These are phyloP conservation scores for Penicillium nucicola DNA, from an alignment of 495 filamentous ascomycete species.

Conservation along the genomic window DNA sequence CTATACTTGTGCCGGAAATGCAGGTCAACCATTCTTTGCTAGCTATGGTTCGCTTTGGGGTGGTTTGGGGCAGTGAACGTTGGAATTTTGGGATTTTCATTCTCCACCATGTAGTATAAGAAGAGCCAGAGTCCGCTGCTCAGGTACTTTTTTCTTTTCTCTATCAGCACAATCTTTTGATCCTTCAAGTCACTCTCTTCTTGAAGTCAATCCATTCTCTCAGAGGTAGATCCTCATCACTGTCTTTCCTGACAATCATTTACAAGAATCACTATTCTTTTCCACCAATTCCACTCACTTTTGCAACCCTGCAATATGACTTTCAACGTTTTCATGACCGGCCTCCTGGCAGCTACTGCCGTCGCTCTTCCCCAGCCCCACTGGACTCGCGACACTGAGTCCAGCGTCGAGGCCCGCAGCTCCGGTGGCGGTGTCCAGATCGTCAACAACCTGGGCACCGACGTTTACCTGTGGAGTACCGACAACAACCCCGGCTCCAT, in stretches of 20 bases:
- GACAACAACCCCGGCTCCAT: slow-evolving; percentile 32
- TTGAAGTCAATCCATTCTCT: slow-evolving; percentile 9
- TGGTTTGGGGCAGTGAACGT: background rate
- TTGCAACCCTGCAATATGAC: slow-evolving; percentile 6
- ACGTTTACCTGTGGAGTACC: slow-evolving; percentile 45
- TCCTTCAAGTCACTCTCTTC: slow-evolving; percentile 11
- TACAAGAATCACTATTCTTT: background rate
- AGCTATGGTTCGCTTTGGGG: background rate
- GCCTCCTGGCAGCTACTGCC: slow-evolving; percentile 20
- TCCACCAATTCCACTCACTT: slow-evolving; percentile 1
- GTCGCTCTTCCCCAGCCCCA: slow-evolving; percentile 15
- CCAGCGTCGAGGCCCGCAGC: slow-evolving; percentile 8
- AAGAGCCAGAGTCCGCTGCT: background rate
- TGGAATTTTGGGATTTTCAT: background rate
- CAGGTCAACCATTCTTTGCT: slow-evolving; percentile 1
- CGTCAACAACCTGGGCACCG: slow-evolving; percentile 33
- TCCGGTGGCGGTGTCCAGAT: slow-evolving; percentile 26
- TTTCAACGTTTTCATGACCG: slow-evolving; percentile 22
- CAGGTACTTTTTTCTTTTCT: background rate
- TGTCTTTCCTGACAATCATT: background rate
- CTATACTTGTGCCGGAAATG: slow-evolving; percentile 7
- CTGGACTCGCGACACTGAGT: slow-evolving; percentile 4
- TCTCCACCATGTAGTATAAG: slow-evolving; percentile 1
- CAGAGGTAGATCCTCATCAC: slow-evolving; percentile 7
- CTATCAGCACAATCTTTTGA: slow-evolving; percentile 7